Conservation (phyloP, 2,329 filamentous ascomycete species). For the Penicillium sp. region DNA sequence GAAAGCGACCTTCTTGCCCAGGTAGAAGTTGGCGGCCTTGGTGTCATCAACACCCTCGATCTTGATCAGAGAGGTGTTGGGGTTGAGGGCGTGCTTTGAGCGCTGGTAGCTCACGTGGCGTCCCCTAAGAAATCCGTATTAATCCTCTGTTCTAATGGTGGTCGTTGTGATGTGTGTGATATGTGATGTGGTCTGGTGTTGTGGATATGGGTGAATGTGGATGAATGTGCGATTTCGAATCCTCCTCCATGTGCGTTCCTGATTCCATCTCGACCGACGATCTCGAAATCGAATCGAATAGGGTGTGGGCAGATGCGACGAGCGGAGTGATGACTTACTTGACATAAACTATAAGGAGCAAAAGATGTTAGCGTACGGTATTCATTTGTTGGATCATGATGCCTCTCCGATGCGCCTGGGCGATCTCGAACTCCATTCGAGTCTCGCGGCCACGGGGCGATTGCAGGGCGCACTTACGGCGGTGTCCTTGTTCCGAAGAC, state of each 20-base stretch:
- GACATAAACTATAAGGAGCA: constrained; percentile 71
- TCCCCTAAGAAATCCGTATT: constrained; percentile 66
- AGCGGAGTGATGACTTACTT: constrained; percentile 68
- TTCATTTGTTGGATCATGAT: constrained; percentile 7
- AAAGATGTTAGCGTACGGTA: constrained; percentile 35
- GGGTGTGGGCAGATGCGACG: constrained; percentile 26
- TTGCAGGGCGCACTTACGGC: constrained; percentile 67
- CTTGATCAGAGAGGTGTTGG: constrained; percentile 93
- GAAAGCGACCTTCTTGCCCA: constrained; percentile 98
- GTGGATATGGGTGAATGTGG: neutral
- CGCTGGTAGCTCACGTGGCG: constrained; percentile 98
- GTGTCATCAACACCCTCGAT: constrained; percentile 96
- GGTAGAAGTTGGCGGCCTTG: constrained; percentile 93
- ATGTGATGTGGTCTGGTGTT: no score
- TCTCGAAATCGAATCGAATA: constrained; percentile 18
- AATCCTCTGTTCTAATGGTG: constrained; percentile 33
- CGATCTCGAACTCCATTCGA: constrained; percentile 15
- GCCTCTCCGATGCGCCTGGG: constrained; percentile 15
- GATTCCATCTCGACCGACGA: constrained; percentile 15
- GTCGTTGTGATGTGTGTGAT: neutral
- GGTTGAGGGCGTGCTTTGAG: constrained; percentile 88
- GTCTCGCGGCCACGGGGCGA: neutral
- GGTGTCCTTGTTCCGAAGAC: constrained; percentile 86
- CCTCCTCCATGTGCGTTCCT: constrained; percentile 17
- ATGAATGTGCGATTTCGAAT: constrained; percentile 5